phyloP scores from a whole-genome alignment of 2,329 filamentous ascomycete species.

The Boeremia lycopersici region DNA sequence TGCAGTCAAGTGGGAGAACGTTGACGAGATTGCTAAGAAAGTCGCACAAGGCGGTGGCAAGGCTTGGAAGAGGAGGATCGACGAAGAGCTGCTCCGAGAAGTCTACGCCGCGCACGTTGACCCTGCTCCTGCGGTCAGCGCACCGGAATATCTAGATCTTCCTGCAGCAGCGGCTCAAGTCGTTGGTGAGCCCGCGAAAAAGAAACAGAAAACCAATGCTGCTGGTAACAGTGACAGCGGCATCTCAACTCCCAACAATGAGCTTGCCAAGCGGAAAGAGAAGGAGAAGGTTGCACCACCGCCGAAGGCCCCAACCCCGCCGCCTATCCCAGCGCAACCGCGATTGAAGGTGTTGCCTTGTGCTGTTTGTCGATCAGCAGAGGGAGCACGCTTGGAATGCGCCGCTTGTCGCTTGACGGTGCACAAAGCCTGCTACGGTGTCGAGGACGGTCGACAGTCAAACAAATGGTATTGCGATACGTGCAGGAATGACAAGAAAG shows the following conservation, averaged over 20 bases:
- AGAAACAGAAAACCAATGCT: constrained; percentile 60
- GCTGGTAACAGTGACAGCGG: constrained; percentile 56
- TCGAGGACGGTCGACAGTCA: constrained; percentile 70
- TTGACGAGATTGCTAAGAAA: constrained; percentile 90
- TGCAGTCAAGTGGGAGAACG: constrained; percentile 92
- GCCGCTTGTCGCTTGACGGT: constrained; percentile 89
- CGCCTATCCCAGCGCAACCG: constrained; percentile 75
- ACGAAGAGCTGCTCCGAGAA: constrained; percentile 89
- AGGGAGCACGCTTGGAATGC: constrained; percentile 68
- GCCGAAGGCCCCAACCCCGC: constrained; percentile 56
- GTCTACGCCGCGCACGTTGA: constrained; percentile 46
- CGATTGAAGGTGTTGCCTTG: constrained; percentile 81
- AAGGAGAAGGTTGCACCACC: constrained; percentile 54
- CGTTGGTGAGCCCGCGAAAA: constrained; percentile 61
- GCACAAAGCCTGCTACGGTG: constrained; percentile 91
- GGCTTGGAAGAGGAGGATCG: constrained; percentile 85
- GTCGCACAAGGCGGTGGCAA: constrained; percentile 78
- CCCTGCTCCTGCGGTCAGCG: constrained; percentile 30
- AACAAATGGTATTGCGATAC: constrained; percentile 93
- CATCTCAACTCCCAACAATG: constrained; percentile 49
- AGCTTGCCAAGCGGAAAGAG: constrained; percentile 52
- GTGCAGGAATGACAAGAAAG: constrained; percentile 91
- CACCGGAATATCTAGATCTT: constrained; percentile 37
- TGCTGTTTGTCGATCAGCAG: constrained; percentile 78
- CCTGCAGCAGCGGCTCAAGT: constrained; percentile 32